Evolutionary conservation across 495 filamentous ascomycete species (phyloP), one percentile per base, ranked within the genome.

Genomic region (Penicillium mononematosum): DNA sequence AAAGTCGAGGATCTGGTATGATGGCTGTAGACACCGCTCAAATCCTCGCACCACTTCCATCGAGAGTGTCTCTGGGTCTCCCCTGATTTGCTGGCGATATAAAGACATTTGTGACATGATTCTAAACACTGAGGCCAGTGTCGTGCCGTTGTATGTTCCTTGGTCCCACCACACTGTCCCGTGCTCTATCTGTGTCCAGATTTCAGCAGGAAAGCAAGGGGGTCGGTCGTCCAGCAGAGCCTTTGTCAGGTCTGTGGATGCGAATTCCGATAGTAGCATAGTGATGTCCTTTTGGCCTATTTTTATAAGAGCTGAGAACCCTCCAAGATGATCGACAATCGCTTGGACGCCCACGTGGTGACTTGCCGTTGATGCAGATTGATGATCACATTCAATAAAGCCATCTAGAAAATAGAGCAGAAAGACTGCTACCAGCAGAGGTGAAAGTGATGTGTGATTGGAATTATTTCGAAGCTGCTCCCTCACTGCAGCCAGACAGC

Each of bases 361-460:
- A 22, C 69, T 66, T 22, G 63, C 59, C 2, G 67, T 69, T 1
- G 72, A 70, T 5, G 70, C 68, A 39, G 58, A 69, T 49, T 72
- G 69, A 20, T 67, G 62, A 11, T 55, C 53, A 17, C 70, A 71
- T 46, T 72, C 70, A 44, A 75, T 67, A 25, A 69, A 69, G 16
- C 72, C 70, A 45, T 75, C 72, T 6, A 73, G 49, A 22, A 75
- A 72, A 55, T 71, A 75, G 2, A 75, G 63, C 1, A 75, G 61
- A 22, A 75, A 63, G 41, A 74, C 72, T 24, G 71, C 66, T 41
- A 72, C 68, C 17, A 75, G 63, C 5, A 75, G 53, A n/a, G 60
- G 56, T 0, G 60, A 58, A 29, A 63, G 38, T 7, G 56, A 56
- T 20, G 53, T 48, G 0, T 58, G 49, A 31, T 62, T 51, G 10